Base-by-base conservation (phyloP, 495 filamentous ascomycete species). In the Neurospora sp. region DNA sequence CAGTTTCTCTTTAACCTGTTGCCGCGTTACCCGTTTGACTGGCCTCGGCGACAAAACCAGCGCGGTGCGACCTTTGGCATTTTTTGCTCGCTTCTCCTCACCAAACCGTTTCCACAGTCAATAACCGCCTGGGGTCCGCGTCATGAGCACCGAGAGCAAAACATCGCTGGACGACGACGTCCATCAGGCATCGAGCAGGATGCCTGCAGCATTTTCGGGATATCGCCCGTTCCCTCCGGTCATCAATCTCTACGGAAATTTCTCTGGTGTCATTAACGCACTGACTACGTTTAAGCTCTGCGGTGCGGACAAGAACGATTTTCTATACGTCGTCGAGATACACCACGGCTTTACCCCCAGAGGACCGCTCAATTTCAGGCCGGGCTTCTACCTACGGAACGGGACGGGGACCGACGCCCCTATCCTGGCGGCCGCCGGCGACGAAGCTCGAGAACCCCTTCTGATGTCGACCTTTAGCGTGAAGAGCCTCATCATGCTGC, bases 191-290 rank as follows among this genome's bases (percentile, higher is more conserved):
- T n/a, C 42, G 42, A 45, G 42, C 17, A 44, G 27, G 10, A 40
- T 45, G 17, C 41, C 70, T 37, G 7, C 41, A 40, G 37, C 27
- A 8, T 71, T 74, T n/a, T 3, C 8, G n/a, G 70, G 73, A 39
- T 72, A 74, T 22, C 70, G 70, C 39, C 48, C 73, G 12, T 75
- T 75, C 22, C 71, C 71, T 6, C 35, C 73, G 1, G 20, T 75
- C 45, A 73, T 75, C 38, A 75, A 75, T 31, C 48, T 73, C n/a
- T 70, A 75, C 71, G 31, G 40, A 40, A 75, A 73, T 17, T 69
- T 35, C 69, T 68, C 40, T 53, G 71, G 70, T 8, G 35, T 70
- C 40, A 31, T 70, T 2, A 31, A n/a, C 37, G 59, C 53, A 3
- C 31, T 74, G 17, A 74, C 61, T 10, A 71, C 70, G 0, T 22